Evolutionary conservation across 2,329 filamentous ascomycete genomes (phyloP).

Genomic region (Aspergillus sojae): DNA sequence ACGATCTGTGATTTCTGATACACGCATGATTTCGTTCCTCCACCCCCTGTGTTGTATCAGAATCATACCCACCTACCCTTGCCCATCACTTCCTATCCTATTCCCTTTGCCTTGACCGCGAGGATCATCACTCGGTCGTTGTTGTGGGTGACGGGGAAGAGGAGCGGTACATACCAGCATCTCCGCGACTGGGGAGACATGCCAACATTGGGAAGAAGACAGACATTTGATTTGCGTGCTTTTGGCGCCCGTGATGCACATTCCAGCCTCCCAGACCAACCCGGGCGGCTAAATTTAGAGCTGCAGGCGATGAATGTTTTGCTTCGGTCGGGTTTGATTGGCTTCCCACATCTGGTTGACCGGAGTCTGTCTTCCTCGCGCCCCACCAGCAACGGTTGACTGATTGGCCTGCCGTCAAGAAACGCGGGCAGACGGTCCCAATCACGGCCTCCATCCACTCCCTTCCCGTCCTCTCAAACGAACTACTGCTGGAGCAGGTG

Average conservation of each 20-base stretch:
- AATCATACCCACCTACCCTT: slow-evolving; percentile 9
- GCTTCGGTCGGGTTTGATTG: slow-evolving; percentile 23
- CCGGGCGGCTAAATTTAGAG: slow-evolving; percentile 45
- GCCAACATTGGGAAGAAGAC: slow-evolving; percentile 18
- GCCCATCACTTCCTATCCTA: slow-evolving; percentile 10
- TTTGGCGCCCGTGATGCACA: slow-evolving; percentile 39
- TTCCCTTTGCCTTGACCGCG: not conserved
- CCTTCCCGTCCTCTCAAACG: slow-evolving; percentile 20
- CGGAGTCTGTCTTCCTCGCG: slow-evolving; percentile 8
- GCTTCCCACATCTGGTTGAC: slow-evolving; percentile 19
- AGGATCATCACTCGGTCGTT: not conserved
- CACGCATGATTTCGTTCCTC: slow-evolving; percentile 11
- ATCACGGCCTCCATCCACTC: slow-evolving; percentile 18
- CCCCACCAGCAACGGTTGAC: not conserved
- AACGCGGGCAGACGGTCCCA: slow-evolving; percentile 24
- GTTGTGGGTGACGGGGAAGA: not conserved
- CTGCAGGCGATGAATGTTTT: slow-evolving; percentile 24
- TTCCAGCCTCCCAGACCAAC: slow-evolving; percentile 25
- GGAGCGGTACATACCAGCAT: not conserved
- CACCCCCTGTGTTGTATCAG: slow-evolving; percentile 19
- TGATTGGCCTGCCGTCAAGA: slow-evolving; percentile 21
- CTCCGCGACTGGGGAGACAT: not conserved
- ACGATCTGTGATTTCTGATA: slow-evolving; percentile 14
- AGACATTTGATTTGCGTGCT: slow-evolving; percentile 33
- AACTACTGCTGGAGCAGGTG: slow-evolving; percentile 13